Percentiles rank a stretch among this genome's conserved stretches.
phyloP scores from a whole-genome alignment of 1,284 basidiomycete genomes.

The Malassezia restricta region DNA sequence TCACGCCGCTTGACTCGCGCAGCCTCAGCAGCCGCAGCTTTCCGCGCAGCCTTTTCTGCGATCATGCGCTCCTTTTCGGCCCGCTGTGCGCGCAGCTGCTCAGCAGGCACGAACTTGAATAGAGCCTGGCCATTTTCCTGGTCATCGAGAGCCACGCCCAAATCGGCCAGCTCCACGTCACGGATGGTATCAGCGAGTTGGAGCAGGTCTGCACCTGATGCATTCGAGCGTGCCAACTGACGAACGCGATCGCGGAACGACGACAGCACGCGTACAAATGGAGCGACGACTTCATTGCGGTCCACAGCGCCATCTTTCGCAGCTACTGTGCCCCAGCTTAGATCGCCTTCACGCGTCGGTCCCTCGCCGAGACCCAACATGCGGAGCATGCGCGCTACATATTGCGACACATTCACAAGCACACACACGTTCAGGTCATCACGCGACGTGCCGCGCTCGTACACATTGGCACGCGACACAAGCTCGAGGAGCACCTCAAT shows the following conservation, averaged over 20 bases:
- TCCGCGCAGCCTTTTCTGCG: constrained; percentile 69
- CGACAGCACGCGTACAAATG: constrained; percentile 73
- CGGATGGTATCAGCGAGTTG: constrained; percentile 61
- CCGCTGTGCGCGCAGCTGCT: constrained; percentile 66
- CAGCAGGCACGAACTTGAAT: constrained; percentile 78
- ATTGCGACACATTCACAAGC: constrained; percentile 63
- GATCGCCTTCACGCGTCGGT: constrained; percentile 19
- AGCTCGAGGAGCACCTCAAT: constrained; percentile 67
- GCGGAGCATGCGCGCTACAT: constrained; percentile 77
- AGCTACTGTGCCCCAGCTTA: constrained; percentile 32
- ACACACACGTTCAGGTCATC: constrained; percentile 57
- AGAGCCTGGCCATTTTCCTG: constrained; percentile 66
- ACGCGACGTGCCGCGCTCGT: constrained; percentile 52
- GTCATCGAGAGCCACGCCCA: constrained; percentile 92
- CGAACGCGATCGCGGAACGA: constrained; percentile 84
- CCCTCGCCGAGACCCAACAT: constrained; percentile 93
- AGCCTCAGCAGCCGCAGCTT: constrained; percentile 61
- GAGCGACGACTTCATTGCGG: constrained; percentile 76
- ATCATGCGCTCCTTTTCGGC: constrained; percentile 73
- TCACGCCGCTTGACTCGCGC: constrained; percentile 63
- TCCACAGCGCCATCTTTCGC: constrained; percentile 43
- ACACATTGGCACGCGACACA: constrained; percentile 77
- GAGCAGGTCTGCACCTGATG: constrained; percentile 31
- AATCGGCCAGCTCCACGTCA: constrained; percentile 75
- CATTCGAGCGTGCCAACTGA: constrained; percentile 58